Base-by-base conservation (phyloP, 2,329 filamentous ascomycete genomes). In the Elsinoe arachidis region DNA sequence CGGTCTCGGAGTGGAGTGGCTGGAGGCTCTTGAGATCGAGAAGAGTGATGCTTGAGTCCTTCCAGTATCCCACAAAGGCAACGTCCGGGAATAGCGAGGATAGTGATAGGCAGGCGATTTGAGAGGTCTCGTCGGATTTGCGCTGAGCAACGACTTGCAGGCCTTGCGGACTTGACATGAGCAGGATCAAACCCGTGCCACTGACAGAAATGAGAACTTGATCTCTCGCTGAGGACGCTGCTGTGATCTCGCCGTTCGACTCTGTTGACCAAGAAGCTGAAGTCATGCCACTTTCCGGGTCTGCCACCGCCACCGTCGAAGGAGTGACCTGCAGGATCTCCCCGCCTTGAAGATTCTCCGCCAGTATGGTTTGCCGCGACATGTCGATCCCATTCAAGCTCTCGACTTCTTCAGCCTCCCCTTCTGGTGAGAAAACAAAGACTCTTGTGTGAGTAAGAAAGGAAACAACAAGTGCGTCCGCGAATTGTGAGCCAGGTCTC, bases 1-100 rank as follows among this genome's bases (percentile, higher is more conserved):
- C 73, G 2, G 77, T 76, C 66, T 87, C 85, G 1, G 82, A 84
- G 51, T 84, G 80, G 0, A 90, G 72, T 1, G 84, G 79, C 33
- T 84, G 73, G 2, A 97, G 74, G 1, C 82, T 83, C 15, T 79
- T 71, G 19, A 95, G 69, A 59, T 85, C 79, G 44, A 96, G 76
- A 34, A 97, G 76, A 0, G 87, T 86, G 23, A 97, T 80, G 10
- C 82, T 82, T 5, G 89, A 88, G n/a, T 85, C 85, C 61, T 87
- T 84, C 83, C 92, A 97, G 72, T 95, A 93, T 1, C 90, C 91
- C 14, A 93, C 79, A 26, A 96, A 85, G 57, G 87, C 92, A 33
- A 90, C 74, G 51, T 81, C 77, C 3, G 78, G 74, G 12, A 85
- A 74, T 35, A 81, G 76, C 2, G 80, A 76, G 0, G 90, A 84